Base-by-base conservation (phyloP, 352 stramenopile species). In the Phytophthora pistaciae region DNA sequence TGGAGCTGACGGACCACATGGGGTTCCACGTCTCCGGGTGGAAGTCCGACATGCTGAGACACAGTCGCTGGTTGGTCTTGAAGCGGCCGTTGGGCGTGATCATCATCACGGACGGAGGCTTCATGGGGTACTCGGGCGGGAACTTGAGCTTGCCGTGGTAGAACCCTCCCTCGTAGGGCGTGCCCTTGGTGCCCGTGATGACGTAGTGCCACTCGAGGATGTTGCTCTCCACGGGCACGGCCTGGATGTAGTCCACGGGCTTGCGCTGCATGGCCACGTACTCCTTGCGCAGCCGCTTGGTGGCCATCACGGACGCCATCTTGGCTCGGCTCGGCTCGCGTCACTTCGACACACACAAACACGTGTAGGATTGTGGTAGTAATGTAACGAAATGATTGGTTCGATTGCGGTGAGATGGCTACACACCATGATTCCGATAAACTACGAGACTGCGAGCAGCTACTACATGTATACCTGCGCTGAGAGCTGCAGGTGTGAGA, bases 171-270 rank as follows among this genome's bases (percentile, higher is more conserved):
- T 96, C 92, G 70, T 97, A 98, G 20, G 85, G 84, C 59, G 85
- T 82, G 46, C 71, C 85, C 5, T 75, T 57, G 18, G 87, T 95
- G 40, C 88, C 88, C 23, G 74, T 83, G 72, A 99, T 95, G 13
- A 99, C 94, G 75, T 98, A 99, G 75, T 98, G 94, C 93, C 96
- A 98, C 82, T 99, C 94, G 14, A 99, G 83, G 60, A 99, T 98
- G 74, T 98, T 99, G 36, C 77, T 84, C 72, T 98, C 93, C 54
- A 97, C 78, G 29, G 96, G 95, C 40, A 91, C 78, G 16, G 95
- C 93, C 53, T 88, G 82, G 59, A 98, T 98, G 79, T 97, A 97
- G 55, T 92, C 87, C 62, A 93, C 86, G 29, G 96, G 95, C 70
- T 97, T 97, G 65, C 93, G 93, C 62, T 94, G 83, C 58, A 99